Evolutionary conservation across 2,329 filamentous ascomycete genomes (phyloP).

Genomic region (Fusarium tjaetaba): DNA sequence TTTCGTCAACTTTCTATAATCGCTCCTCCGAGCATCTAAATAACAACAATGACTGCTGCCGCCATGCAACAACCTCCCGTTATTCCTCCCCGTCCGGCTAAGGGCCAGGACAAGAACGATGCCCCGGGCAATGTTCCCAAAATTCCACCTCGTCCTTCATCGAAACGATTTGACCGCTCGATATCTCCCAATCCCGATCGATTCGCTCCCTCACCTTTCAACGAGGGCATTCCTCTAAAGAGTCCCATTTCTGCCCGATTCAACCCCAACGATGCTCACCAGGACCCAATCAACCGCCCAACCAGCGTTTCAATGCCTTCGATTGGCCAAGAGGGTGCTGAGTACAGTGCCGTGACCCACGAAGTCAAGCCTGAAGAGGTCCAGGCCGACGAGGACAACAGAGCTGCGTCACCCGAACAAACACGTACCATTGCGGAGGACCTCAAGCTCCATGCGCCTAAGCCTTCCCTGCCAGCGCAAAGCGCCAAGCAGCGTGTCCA

Average conservation of each 20-base stretch:
- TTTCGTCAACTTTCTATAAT: slow-evolving; percentile 11
- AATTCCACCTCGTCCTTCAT: slow-evolving; percentile 80
- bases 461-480: slow-evolving; percentile 81
- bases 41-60: slow-evolving; percentile 59
- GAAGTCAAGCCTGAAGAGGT: slow-evolving; percentile 51
- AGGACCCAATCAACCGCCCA: slow-evolving; percentile 66
- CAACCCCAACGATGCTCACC: slow-evolving; percentile 49
- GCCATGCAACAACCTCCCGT: slow-evolving; percentile 61
- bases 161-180: slow-evolving; percentile 78
- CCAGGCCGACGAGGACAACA: slow-evolving; percentile 54
- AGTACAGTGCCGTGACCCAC: slow-evolving; percentile 75
- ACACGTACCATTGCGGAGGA: slow-evolving; percentile 82
- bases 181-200: slow-evolving; percentile 80
- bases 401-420: slow-evolving; percentile 69
- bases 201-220: slow-evolving; percentile 87
- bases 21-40: slow-evolving; percentile 33
- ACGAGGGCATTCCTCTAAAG: slow-evolving; percentile 70
- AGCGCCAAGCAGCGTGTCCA: slow-evolving; percentile 87
- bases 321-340: slow-evolving; percentile 87
- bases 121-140: slow-evolving; percentile 60
- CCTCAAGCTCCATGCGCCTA: slow-evolving; percentile 88
- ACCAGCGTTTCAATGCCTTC: slow-evolving; percentile 85
- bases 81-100: slow-evolving; percentile 66
- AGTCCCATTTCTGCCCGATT: slow-evolving; percentile 51
- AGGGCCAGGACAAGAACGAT: slow-evolving; percentile 59